Evolutionary conservation across 225 moss, liverwort and hornwort species (phyloP), one percentile per base, ranked within the genome.

Genomic region (Antitrichia curtipendula): DNA sequence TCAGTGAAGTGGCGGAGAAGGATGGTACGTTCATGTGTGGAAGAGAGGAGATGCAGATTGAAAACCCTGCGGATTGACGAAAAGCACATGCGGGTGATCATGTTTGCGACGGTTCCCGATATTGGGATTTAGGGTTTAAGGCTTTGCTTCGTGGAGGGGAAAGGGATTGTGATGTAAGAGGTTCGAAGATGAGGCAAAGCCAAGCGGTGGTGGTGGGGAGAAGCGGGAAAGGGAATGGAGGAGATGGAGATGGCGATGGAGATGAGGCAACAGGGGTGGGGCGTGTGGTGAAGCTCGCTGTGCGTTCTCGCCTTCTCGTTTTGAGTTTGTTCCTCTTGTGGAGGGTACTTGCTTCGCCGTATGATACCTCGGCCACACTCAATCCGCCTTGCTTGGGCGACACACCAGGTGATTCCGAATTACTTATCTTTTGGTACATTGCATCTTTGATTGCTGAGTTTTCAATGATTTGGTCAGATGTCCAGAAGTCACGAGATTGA

Each of bases 361-460:
- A 99, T 31, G 97, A 99, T 86, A 99, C 99, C 40, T 99, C 99
- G 17, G 92, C 96, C n/a, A 87, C 86, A 14, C 91, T 99, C 54
- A 92, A 90, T 82, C 93, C 91, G 23, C 92, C 97, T 56, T 99
- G 99, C 77, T 89, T 97, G 75, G 88, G 86, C 36, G 59, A 34
- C 47, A 29, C 84, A 45, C 60, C 70, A 86, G 87, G 90, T 88
- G 58, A 50, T 85, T 61, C 82, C 71, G 28, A 84, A 43, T 64
- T 62, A 8, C 61, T 47, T 77, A 8, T 52, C 81, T 79, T 68
- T 34, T 62, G 68, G 56, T 68, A 23, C 36, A 47, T 61, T 76
- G 68, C 41, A n/a, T 79, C 40, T 49, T 77, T 63, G 34, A 50
- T 52, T 69, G 69, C 69, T 75, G 81, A 64, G 23, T 41, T 50